Percentiles rank a stretch among this genome's conserved stretches.
These are phyloP conservation scores for Backusella circina DNA, from an alignment of 192 early-diverging fungal genomes.

Conservation along the genomic window DNA sequence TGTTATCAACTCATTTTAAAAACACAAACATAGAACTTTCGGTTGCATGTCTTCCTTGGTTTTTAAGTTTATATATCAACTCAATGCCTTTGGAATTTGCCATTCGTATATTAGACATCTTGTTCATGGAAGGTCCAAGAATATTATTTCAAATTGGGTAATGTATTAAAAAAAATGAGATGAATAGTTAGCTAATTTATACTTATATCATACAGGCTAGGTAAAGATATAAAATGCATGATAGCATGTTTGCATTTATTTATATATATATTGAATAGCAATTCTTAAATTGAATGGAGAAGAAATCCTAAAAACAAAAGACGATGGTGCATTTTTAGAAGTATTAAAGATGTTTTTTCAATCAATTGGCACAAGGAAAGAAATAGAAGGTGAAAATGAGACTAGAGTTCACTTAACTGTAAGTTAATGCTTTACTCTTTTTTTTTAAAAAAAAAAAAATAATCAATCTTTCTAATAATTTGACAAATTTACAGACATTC, in stretches of 20 bases:
- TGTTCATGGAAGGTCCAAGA: constrained; percentile 96
- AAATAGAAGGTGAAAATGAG: constrained; percentile 35
- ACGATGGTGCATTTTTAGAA: constrained; percentile 77
- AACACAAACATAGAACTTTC: constrained; percentile 92
- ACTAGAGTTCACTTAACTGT: background rate
- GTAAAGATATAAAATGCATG: background rate
- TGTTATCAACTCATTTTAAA: constrained; percentile 79
- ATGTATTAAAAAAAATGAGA: background rate
- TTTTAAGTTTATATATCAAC: constrained; percentile 95
- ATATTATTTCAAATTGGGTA: constrained; percentile 92
- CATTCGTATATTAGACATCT: constrained; percentile 89
- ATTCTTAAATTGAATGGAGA: constrained; percentile 92
- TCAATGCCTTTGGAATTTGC: constrained; percentile 90
- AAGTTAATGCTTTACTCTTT: background rate
- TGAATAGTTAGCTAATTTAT: too few relatives aligned
- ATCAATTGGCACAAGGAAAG: constrained; percentile 49
- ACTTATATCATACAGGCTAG: too few relatives aligned
- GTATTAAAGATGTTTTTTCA: constrained; percentile 84
- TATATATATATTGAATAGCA: constrained; percentile 38
- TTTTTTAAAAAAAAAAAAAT: too few relatives aligned
- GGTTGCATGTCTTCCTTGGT: constrained; percentile 97
- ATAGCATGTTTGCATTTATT: background rate
- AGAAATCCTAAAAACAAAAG: constrained; percentile 59
- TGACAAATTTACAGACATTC: constrained; percentile 52
- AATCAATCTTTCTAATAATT: too few relatives aligned